phyloP scores from a whole-genome alignment of 1,284 basidiomycete species.

The Exobasidium rhododendri region DNA sequence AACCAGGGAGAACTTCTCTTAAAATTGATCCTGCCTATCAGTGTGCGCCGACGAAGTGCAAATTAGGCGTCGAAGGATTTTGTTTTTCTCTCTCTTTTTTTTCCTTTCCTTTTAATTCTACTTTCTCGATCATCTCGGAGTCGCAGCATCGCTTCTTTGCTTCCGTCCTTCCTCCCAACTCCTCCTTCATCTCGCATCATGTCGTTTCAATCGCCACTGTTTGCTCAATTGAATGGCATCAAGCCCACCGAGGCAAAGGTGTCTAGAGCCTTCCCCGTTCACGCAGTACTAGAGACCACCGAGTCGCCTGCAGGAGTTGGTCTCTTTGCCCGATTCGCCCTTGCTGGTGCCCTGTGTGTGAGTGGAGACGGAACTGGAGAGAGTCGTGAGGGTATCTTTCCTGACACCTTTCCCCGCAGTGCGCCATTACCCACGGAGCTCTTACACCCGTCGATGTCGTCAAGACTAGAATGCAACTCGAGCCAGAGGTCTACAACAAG shows the following conservation, averaged over 20 bases:
- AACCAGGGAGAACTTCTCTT: too few relatives aligned
- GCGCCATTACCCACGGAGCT: constrained; percentile 82
- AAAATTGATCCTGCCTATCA: too few relatives aligned
- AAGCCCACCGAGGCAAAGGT: background rate
- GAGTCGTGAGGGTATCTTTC: too few relatives aligned
- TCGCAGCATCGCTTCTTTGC: background rate
- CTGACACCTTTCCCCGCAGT: constrained; percentile 14
- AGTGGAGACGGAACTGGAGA: too few relatives aligned
- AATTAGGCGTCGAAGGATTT: background rate
- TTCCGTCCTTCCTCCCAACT: background rate
- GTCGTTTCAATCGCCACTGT: constrained; percentile 13
- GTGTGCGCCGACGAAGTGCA: too few relatives aligned
- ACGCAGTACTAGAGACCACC: constrained; percentile 36
- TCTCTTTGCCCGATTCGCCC: constrained; percentile 60
- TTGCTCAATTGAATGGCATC: constrained; percentile 11
- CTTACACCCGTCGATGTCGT: constrained; percentile 51
- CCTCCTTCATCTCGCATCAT: background rate
- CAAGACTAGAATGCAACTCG: constrained; percentile 96
- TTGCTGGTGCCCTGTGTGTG: constrained; percentile 79
- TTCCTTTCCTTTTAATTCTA: background rate
- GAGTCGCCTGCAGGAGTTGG: constrained; percentile 37
- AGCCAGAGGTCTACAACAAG: constrained; percentile 63
- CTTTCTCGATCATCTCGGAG: background rate
- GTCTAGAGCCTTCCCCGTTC: constrained; percentile 30
- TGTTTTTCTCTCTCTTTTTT: background rate